phyloP scores from a whole-genome alignment of 2,329 filamentous ascomycete species.

The Juglanconis juglandina region DNA sequence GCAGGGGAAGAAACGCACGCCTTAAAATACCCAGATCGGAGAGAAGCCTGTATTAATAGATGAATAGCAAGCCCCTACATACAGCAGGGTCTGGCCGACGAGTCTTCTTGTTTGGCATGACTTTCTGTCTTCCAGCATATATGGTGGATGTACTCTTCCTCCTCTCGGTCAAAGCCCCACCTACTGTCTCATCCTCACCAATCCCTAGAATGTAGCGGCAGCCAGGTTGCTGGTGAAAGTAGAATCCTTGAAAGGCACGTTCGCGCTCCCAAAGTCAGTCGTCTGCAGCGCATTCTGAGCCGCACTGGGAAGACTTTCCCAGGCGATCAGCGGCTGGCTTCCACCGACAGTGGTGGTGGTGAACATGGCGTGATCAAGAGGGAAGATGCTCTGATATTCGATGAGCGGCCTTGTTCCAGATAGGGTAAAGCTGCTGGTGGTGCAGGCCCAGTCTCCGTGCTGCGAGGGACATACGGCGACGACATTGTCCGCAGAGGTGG shows the following conservation, averaged over 20 bases:
- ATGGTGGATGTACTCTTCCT: no score
- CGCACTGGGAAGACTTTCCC: constrained; percentile 36
- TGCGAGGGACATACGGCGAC: constrained; percentile 35
- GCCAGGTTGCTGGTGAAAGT: constrained; percentile 8
- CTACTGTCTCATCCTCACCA: neutral
- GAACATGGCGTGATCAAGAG: constrained; percentile 34
- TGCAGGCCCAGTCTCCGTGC: constrained; percentile 31
- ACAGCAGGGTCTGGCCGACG: no score
- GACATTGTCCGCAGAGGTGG: constrained; percentile 27
- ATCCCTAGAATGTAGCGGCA: constrained; percentile 4
- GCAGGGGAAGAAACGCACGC: no score
- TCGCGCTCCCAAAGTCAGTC: constrained; percentile 34
- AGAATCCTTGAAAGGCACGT: constrained; percentile 14
- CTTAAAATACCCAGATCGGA: no score
- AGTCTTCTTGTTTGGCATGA: no score
- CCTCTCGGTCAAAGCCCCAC: no score
- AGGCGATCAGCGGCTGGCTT: constrained; percentile 38
- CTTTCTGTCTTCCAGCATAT: no score
- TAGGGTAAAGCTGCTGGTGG: constrained; percentile 8
- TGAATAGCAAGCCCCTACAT: no score
- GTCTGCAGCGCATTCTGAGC: constrained; percentile 33
- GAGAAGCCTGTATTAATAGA: no score
- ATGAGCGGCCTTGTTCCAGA: constrained; percentile 25
- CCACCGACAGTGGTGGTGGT: constrained; percentile 34
- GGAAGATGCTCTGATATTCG: constrained; percentile 31